Conservation (phyloP, 768 basidiomycete genomes). For the Phaffia australis region DNA sequence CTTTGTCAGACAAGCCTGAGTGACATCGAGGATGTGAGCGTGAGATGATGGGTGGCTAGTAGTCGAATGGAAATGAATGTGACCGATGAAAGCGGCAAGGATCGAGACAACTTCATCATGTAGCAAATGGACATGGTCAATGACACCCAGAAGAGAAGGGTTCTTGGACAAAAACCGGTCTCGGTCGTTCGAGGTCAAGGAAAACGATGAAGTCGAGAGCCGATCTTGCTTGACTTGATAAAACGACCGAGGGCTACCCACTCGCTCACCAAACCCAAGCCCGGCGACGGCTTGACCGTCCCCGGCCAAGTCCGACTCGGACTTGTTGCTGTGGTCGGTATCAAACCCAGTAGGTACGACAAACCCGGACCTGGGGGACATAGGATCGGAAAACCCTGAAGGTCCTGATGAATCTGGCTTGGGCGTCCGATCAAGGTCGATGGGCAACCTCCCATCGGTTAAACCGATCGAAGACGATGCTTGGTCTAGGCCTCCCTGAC, state of each 20-base stretch:
- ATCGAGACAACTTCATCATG: constrained; percentile 87
- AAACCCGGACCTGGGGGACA: background rate
- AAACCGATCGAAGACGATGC: background rate
- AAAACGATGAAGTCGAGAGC: background rate
- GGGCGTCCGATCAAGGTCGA: constrained; percentile 17
- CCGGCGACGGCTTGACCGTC: background rate
- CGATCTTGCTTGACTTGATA: background rate
- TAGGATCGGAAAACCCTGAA: constrained; percentile 10
- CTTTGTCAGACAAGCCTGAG: constrained; percentile 86
- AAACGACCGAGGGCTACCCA: background rate
- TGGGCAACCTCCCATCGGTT: background rate
- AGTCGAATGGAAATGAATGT: constrained; percentile 85
- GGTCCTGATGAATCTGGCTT: constrained; percentile 7
- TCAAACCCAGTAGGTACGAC: background rate
- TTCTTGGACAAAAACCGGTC: background rate
- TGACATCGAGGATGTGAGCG: constrained; percentile 85
- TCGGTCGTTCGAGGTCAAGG: background rate
- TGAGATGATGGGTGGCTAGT: constrained; percentile 84
- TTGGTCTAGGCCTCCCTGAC: background rate
- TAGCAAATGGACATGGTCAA: constrained; percentile 50
- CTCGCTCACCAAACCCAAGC: constrained; percentile 3
- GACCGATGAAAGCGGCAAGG: constrained; percentile 94
- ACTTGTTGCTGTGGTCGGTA: background rate
- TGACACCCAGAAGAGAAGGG: background rate
- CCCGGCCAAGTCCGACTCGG: background rate